Conservation (phyloP, 768 basidiomycete species). For the Suillus spraguei region DNA sequence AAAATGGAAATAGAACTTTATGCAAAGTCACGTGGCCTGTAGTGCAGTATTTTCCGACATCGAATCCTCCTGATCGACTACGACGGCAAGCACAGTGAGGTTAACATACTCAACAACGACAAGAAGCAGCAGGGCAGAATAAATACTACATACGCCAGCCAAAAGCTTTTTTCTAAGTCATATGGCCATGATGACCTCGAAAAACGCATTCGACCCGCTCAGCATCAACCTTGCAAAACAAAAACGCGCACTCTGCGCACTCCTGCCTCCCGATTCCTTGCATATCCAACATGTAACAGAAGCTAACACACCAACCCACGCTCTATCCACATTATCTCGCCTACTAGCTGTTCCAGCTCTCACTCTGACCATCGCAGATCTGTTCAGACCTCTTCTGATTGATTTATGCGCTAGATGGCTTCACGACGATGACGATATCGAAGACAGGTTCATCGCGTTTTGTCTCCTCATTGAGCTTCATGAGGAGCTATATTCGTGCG, state of each 20-base stretch:
- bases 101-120: slow-evolving; percentile 8
- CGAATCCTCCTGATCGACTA: background rate
- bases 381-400: slow-evolving; percentile 76
- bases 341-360: slow-evolving; percentile 63
- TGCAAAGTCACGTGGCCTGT: slow-evolving; percentile 23
- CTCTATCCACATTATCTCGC: slow-evolving; percentile 59
- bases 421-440: slow-evolving; percentile 47
- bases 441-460: slow-evolving; percentile 60
- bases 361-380: slow-evolving; percentile 60
- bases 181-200: background rate
- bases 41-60: background rate
- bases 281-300: slow-evolving; percentile 40
- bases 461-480: slow-evolving; percentile 67
- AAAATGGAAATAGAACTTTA: slow-evolving; percentile 17
- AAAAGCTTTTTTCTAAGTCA: background rate
- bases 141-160: background rate
- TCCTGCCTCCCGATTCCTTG: slow-evolving; percentile 45
- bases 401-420: slow-evolving; percentile 87
- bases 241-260: slow-evolving; percentile 46
- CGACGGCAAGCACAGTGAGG: background rate
- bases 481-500: slow-evolving; percentile 74
- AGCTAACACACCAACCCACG: slow-evolving; percentile 39
- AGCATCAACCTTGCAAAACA: slow-evolving; percentile 60
- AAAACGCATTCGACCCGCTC: slow-evolving; percentile 53
- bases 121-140: background rate